These are phyloP conservation scores for Bathelium albidoporum DNA, from an alignment of 495 filamentous ascomycete species.

Conservation along the genomic window DNA sequence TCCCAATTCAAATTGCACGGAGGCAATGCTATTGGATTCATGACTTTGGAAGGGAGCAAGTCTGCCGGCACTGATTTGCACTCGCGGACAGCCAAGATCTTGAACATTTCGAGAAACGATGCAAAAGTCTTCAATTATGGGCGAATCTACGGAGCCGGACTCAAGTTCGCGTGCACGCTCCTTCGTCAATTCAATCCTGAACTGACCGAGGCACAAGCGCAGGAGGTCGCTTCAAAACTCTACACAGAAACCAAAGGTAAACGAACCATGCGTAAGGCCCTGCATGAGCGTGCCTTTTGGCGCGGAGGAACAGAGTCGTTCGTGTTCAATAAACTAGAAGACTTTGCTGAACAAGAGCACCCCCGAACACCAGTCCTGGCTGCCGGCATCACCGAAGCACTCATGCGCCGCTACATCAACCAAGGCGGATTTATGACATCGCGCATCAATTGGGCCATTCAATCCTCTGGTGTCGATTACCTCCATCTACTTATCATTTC, in stretches of 20 bases:
- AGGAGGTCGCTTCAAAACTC: slow-evolving; percentile 62
- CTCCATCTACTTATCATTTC: slow-evolving; percentile 84
- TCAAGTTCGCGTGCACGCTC: slow-evolving; percentile 84
- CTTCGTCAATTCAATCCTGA: slow-evolving; percentile 86
- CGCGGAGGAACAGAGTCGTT: slow-evolving; percentile 92
- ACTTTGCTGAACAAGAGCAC: slow-evolving; percentile 88
- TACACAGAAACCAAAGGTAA: slow-evolving; percentile 85
- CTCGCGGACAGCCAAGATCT: slow-evolving; percentile 80
- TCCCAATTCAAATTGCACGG: slow-evolving; percentile 88
- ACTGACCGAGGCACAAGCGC: slow-evolving; percentile 65
- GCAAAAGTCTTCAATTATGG: slow-evolving; percentile 99
- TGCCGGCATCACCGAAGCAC: slow-evolving; percentile 90
- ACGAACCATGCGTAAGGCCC: slow-evolving; percentile 56
- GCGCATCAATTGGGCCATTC: slow-evolving; percentile 98
- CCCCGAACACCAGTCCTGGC: slow-evolving; percentile 90
- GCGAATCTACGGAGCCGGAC: slow-evolving; percentile 90
- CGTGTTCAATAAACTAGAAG: slow-evolving; percentile 95
- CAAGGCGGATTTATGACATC: slow-evolving; percentile 91
- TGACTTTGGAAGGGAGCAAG: slow-evolving; percentile 96
- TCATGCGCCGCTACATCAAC: slow-evolving; percentile 77
- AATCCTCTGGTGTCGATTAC: slow-evolving; percentile 95
- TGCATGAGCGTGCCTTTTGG: slow-evolving; percentile 78
- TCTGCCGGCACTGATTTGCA: slow-evolving; percentile 89
- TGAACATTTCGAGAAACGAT: slow-evolving; percentile 88
- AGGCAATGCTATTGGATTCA: slow-evolving; percentile 95